Conservation (phyloP, 495 filamentous ascomycete species). For the Penicillium odoratum region DNA sequence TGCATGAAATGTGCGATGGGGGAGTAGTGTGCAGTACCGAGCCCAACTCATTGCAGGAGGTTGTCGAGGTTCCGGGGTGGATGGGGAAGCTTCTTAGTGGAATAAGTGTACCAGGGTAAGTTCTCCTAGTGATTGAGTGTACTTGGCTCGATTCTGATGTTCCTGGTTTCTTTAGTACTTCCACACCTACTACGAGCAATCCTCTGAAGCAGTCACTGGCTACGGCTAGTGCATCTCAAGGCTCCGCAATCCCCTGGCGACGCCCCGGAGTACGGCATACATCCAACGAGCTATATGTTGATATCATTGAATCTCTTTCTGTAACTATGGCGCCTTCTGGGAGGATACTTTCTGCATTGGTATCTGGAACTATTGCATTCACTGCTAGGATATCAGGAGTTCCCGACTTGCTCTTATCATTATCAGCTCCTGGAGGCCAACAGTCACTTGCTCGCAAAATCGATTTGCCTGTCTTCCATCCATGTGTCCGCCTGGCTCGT, state of each 20-base stretch:
- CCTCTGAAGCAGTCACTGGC: constrained; percentile 49
- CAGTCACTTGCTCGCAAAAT: constrained; percentile 72
- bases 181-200: constrained; percentile 45
- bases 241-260: constrained; percentile 78
- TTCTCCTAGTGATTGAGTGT: neutral
- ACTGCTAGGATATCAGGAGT: constrained; percentile 93
- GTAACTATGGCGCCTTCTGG: constrained; percentile 90
- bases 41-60: constrained; percentile 86
- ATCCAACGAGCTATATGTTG: constrained; percentile 95
- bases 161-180: constrained; percentile 24
- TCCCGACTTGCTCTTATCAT: constrained; percentile 80
- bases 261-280: constrained; percentile 91
- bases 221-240: constrained; percentile 38
- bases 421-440: constrained; percentile 73
- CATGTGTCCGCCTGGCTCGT: constrained; percentile 80
- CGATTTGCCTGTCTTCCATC: constrained; percentile 93
- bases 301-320: constrained; percentile 85
- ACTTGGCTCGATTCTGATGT: neutral
- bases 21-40: constrained; percentile 89
- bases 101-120: constrained; percentile 75
- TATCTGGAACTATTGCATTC: constrained; percentile 91
- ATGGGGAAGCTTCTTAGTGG: constrained; percentile 89
- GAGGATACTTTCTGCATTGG: constrained; percentile 78
- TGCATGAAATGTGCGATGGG: constrained; percentile 96
- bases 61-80: constrained; percentile 85